A percentile compares a stretch with the other conserved stretches of the same genome.
Conservation (phyloP, 352 stramenopile genomes). For the Phytophthora nicotianae region DNA sequence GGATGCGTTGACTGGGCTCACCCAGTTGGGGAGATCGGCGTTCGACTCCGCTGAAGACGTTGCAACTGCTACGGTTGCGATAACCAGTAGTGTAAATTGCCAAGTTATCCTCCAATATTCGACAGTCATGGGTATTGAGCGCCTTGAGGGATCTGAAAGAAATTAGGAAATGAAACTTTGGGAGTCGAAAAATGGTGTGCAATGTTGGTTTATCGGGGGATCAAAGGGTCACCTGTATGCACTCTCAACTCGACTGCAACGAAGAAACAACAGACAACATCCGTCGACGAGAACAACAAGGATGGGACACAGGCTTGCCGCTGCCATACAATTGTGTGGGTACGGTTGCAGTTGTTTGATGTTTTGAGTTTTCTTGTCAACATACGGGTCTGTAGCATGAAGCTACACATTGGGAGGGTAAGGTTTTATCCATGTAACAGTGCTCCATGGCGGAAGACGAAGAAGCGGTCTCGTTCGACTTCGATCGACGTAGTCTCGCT, state of each 20-base stretch:
- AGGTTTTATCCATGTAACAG: conserved; percentile 5
- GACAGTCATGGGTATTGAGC: conserved; percentile 1
- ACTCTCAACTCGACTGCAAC: neutral
- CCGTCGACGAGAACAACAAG: conserved; percentile 13
- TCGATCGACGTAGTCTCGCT: neutral
- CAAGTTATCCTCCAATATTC: conserved; percentile 1
- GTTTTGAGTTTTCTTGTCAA: conserved; percentile 1
- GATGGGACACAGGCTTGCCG: neutral
- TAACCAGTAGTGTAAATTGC: conserved; percentile 5
- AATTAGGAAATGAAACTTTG: conserved; percentile 1
- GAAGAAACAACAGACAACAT: conserved; percentile 7
- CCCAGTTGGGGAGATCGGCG: conserved; percentile 33
- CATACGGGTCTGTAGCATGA: conserved; percentile 7
- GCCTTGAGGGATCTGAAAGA: neutral
- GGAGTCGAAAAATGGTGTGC: neutral
- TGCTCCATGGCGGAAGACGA: neutral
- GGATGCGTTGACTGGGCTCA: conserved; percentile 25
- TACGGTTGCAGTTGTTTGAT: conserved; percentile 12
- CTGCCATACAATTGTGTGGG: conserved; percentile 1
- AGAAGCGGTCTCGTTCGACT: neutral
- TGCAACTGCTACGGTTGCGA: neutral
- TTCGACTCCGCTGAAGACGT: conserved; percentile 3
- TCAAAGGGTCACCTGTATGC: neutral
- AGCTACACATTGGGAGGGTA: neutral
- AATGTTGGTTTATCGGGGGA: conserved; percentile 1